phyloP scores from a whole-genome alignment of 2,329 filamentous ascomycete species.

The Colletotrichum navitas region DNA sequence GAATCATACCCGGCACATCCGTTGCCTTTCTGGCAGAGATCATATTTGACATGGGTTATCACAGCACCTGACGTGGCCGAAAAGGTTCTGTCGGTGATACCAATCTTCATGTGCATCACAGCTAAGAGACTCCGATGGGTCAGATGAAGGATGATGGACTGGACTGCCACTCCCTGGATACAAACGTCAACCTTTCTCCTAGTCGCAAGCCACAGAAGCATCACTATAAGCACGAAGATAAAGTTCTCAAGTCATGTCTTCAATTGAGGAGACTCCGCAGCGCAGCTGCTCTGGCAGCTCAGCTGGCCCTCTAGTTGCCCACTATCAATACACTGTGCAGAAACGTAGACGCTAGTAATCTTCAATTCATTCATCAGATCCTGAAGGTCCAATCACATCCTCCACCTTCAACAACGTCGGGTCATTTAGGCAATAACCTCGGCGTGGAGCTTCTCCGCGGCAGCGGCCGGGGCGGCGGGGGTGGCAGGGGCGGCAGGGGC shows the following conservation, averaged over 20 bases:
- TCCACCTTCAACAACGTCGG: too few relatives aligned
- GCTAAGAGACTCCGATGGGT: neutral
- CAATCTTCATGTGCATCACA: neutral
- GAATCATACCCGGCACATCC: neutral
- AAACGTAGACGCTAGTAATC: conserved; percentile 24
- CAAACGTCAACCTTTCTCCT: neutral
- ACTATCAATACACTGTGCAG: conserved; percentile 16
- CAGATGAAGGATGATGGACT: neutral
- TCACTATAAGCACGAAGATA: neutral
- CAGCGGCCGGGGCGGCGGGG: conserved; percentile 16
- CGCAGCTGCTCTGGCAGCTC: conserved; percentile 40
- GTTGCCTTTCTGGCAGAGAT: neutral
- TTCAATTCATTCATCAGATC: conserved; percentile 16
- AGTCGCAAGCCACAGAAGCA: neutral
- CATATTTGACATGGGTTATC: neutral
- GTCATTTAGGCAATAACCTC: conserved; percentile 27
- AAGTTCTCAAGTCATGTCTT: neutral
- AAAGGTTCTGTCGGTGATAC: neutral
- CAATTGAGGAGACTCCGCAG: conserved; percentile 16
- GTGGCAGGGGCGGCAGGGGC: conserved; percentile 24
- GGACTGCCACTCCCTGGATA: neutral
- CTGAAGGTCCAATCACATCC: neutral
- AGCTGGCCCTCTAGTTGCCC: conserved; percentile 22
- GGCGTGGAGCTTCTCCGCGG: conserved; percentile 24
- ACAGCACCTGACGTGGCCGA: neutral